Percentiles rank a stretch among this genome's conserved stretches.
These are phyloP conservation scores for Naganishia albida DNA, from an alignment of 1,284 basidiomycete genomes.

Conservation along the genomic window DNA sequence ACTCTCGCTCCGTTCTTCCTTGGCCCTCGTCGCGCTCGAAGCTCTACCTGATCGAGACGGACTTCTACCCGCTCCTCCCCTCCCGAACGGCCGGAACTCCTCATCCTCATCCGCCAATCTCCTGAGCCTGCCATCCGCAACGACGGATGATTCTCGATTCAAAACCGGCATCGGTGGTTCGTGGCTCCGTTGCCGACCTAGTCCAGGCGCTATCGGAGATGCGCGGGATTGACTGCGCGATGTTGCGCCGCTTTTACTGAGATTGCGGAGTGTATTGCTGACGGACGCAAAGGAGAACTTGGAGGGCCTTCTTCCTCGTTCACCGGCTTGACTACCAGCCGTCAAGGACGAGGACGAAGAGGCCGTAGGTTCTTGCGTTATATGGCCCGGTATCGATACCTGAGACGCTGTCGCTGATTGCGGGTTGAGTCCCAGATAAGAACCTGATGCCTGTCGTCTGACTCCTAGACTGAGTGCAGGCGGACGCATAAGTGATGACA, in stretches of 20 bases:
- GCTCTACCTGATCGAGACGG: constrained; percentile 34
- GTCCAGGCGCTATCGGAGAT: constrained; percentile 5
- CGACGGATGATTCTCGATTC: neutral
- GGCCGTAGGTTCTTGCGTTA: constrained; percentile 11
- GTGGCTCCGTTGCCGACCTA: constrained; percentile 29
- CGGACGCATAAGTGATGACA: constrained; percentile 4
- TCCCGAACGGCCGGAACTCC: constrained; percentile 37
- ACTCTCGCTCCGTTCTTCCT: constrained; percentile 45
- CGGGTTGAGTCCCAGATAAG: constrained; percentile 14
- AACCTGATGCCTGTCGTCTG: constrained; percentile 1
- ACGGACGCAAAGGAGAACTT: constrained; percentile 53
- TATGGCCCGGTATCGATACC: constrained; percentile 2
- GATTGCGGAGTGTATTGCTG: constrained; percentile 39
- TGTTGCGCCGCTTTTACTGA: constrained; percentile 10
- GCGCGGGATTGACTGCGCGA: constrained; percentile 39
- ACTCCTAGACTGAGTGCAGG: constrained; percentile 1
- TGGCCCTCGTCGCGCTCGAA: constrained; percentile 12
- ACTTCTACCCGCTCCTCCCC: constrained; percentile 45
- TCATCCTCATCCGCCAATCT: constrained; percentile 25
- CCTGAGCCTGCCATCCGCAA: constrained; percentile 25
- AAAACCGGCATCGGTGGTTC: constrained; percentile 27
- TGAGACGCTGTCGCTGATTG: constrained; percentile 16
- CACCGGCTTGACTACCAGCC: constrained; percentile 28
- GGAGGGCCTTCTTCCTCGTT: constrained; percentile 40
- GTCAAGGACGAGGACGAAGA: constrained; percentile 28